Base-by-base conservation (phyloP, 495 filamentous ascomycete genomes). In the Aspergillus conjunctus region DNA sequence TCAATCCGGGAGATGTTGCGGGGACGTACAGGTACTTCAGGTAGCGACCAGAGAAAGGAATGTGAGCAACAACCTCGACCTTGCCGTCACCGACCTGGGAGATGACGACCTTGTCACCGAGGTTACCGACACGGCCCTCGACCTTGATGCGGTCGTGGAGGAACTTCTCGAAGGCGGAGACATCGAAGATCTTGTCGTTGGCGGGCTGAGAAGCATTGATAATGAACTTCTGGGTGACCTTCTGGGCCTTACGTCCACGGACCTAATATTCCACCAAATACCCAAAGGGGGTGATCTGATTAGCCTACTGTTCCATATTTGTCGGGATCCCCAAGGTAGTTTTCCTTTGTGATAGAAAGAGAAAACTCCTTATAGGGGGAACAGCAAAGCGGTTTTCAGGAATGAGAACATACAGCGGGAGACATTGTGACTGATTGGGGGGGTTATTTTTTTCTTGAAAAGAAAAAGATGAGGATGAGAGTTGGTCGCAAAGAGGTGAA, bases 141-240 rank as follows among this genome's bases (percentile, higher is more conserved):
- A 98, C 91, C 89, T 98, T 98, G 88, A 98, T 96, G 81, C 90
- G 91, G 82, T 98, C 95, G 83, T 97, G 93, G 55, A 98, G 89
- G 89, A 98, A 84, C 87, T 98, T 98, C 85, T 97, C 92, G 82
- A 98, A 98, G 69, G 93, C 93, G 65, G 89, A 87, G 76, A 96
- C 87, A 76, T 98, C 93, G 90, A 98, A 98, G 85, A 98, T 98
- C 88, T 98, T 98, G 87, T 98, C 95, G 81, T 85, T 88, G 62
- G 91, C 92, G 69, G 94, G 95, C 79, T 97, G 94, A 64, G 89
- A 91, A 73, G 93, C 93, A 81, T 98, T 96, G 91, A 98, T 98
- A 82, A 93, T 86, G 88, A 90, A 98, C 94, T 89, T 89, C 78
- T 87, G 79, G 54, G 86, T 88, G 67, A 86, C 78, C 82, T 88